Base-by-base conservation (phyloP, 1,284 basidiomycete species). In the Rhodofomes roseus region DNA sequence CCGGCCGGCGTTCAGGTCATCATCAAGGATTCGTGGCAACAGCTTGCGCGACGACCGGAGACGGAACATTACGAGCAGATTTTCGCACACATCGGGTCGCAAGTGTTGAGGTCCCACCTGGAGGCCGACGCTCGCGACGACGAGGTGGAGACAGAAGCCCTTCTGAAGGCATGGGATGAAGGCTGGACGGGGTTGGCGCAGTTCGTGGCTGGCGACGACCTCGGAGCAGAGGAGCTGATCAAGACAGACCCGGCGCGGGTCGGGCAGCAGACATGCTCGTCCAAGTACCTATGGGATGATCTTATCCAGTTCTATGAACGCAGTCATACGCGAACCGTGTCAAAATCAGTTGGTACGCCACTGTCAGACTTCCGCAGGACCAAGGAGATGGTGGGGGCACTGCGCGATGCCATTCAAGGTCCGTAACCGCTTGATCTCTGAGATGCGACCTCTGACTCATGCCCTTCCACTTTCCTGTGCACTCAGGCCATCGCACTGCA, bases 1-100 rank as follows among this genome's bases (percentile, higher is more conserved):
- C 31, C 44, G 29, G 3, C 37, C 41, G 23, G 55, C 14, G 7
- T 20, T 40, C 25, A 20, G 16, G 46, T 44, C 23, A 58, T 61
- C 39, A n/a, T 66, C 48, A 66, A 66, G 55, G 65, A 66, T 7
- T 48, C 63, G 1, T 65, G 65, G 63, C 58, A 60, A 0, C 61
- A 60, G 31, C 18, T 62, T 2, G 46, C 56, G 1, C 58, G 62
- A 0, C 43, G 12, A 0, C 50, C 60, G 0, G 65, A 65, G 53
- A 31, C 29, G 2, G 40, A 36, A 1, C 58, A 59, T 59, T 50
- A 50, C 25, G 11, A 50, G 46, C 25, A 50, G 25, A 50, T 50
- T 7, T 22, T 29, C 46, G 27, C 46, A 4, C 12, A 25, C 18
- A 7, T 27, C 25, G 46, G 6, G 14, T 25, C 41, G 41, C 41